Evolutionary conservation across 2,329 filamentous ascomycete species (phyloP).

Genomic region (Fusarium secorum): DNA sequence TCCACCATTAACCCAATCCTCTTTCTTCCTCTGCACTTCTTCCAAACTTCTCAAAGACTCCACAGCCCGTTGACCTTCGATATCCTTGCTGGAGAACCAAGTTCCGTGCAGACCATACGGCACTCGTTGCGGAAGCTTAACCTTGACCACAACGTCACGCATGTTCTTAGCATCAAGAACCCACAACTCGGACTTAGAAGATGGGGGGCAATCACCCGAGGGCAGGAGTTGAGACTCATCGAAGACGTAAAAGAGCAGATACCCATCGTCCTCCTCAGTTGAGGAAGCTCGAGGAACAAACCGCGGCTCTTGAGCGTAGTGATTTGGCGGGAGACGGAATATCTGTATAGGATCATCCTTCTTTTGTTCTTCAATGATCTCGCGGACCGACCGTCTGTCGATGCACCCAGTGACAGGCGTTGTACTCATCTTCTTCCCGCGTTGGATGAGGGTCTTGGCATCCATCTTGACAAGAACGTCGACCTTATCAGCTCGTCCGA

Average conservation of each 20-base stretch:
- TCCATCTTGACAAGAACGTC: constrained; percentile 71
- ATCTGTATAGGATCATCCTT: constrained; percentile 64
- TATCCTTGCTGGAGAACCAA: constrained; percentile 65
- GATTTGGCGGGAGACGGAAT: constrained; percentile 67
- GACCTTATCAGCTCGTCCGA: constrained; percentile 72
- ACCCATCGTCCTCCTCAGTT: constrained; percentile 69
- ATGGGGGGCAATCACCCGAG: constrained; percentile 53
- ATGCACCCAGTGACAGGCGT: constrained; percentile 66
- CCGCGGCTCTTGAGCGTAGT: constrained; percentile 72
- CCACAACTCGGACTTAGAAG: constrained; percentile 69
- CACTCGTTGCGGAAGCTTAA: constrained; percentile 70
- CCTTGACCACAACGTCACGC: constrained; percentile 64
- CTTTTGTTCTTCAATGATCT: constrained; percentile 58
- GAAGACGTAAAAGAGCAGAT: constrained; percentile 73
- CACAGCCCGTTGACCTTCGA: constrained; percentile 55
- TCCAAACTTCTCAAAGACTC: constrained; percentile 7
- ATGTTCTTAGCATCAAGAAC: constrained; percentile 71
- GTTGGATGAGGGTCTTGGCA: constrained; percentile 58
- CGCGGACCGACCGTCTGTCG: constrained; percentile 61
- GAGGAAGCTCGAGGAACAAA: constrained; percentile 62
- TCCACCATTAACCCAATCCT: neutral
- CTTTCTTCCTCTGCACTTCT: neutral
- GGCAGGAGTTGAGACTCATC: constrained; percentile 70
- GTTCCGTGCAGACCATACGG: constrained; percentile 73
- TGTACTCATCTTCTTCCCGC: constrained; percentile 57